Conservation (phyloP, 768 basidiomycete genomes). For the Mycena polygramma region DNA sequence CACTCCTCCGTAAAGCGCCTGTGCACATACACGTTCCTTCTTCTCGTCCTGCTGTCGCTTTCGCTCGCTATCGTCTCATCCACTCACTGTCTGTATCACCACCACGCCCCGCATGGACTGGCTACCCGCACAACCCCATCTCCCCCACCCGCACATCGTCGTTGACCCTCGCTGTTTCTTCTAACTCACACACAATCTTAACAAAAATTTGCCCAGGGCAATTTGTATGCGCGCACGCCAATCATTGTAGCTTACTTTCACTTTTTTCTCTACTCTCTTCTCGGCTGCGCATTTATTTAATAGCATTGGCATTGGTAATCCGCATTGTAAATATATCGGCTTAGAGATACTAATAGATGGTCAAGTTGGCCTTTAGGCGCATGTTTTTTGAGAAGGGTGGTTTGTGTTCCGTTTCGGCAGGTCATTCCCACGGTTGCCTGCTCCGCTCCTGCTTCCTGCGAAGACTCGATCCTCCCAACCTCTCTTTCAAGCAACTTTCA, state of each 20-base stretch:
- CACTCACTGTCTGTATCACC: constrained; percentile 18
- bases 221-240: constrained; percentile 12
- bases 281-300: constrained; percentile 30
- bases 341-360: not conserved
- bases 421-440: no score
- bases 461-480: no score
- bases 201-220: constrained; percentile 26
- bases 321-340: constrained; percentile 6
- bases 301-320: not conserved
- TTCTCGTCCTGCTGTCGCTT: not conserved
- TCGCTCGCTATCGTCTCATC: not conserved
- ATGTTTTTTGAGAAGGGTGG: no score
- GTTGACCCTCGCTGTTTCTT: no score
- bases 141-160: constrained; percentile 27
- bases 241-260: constrained; percentile 14
- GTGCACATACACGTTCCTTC: no score
- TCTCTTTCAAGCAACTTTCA: no score
- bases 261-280: not conserved
- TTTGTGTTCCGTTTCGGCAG: no score
- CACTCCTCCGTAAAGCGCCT: constrained; percentile 9
- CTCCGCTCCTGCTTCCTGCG: no score
- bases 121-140: constrained; percentile 18
- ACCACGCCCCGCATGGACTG: constrained; percentile 23
- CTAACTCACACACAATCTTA: not conserved
- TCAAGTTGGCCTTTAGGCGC: no score